A percentile compares a stretch with the other conserved stretches of the same genome.
phyloP scores from a whole-genome alignment of 192 early-diverging fungal genomes.

The Dispira simplex region DNA sequence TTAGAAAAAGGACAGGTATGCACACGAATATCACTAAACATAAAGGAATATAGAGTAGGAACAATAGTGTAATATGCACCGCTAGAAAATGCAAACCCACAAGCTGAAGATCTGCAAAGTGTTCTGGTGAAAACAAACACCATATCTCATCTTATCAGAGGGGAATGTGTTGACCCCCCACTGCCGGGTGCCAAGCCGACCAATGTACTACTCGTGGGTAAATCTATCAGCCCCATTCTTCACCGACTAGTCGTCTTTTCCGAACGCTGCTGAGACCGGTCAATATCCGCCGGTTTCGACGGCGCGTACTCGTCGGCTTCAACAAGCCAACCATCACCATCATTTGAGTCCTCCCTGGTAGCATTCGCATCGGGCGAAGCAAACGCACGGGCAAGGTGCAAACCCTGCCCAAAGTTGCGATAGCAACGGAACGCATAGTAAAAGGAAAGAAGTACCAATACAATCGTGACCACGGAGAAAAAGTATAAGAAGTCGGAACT shows the following conservation, averaged over 20 bases:
- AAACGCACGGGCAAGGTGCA: conserved; percentile 19
- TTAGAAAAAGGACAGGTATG: too few relatives aligned
- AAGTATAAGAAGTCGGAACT: conserved; percentile 32
- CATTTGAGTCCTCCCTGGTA: background rate
- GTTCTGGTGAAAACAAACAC: too few relatives aligned
- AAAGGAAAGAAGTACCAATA: conserved; percentile 26
- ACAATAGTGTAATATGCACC: too few relatives aligned
- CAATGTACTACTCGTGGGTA: background rate
- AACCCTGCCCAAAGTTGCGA: conserved; percentile 31
- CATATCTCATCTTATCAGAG: too few relatives aligned
- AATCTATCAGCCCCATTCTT: background rate
- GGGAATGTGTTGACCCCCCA: too few relatives aligned
- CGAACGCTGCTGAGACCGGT: background rate
- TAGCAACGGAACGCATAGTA: conserved; percentile 26
- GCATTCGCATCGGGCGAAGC: background rate
- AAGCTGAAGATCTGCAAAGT: too few relatives aligned
- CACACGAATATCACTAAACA: too few relatives aligned
- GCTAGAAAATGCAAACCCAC: too few relatives aligned
- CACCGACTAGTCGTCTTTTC: background rate
- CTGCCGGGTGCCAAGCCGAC: too few relatives aligned
- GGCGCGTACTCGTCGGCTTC: background rate
- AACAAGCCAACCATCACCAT: too few relatives aligned
- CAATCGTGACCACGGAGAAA: conserved; percentile 27
- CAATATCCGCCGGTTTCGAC: background rate
- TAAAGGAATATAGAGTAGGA: too few relatives aligned